Conservation (phyloP, 2,329 filamentous ascomycete genomes). For the Pseudogymnoascus destructans region DNA sequence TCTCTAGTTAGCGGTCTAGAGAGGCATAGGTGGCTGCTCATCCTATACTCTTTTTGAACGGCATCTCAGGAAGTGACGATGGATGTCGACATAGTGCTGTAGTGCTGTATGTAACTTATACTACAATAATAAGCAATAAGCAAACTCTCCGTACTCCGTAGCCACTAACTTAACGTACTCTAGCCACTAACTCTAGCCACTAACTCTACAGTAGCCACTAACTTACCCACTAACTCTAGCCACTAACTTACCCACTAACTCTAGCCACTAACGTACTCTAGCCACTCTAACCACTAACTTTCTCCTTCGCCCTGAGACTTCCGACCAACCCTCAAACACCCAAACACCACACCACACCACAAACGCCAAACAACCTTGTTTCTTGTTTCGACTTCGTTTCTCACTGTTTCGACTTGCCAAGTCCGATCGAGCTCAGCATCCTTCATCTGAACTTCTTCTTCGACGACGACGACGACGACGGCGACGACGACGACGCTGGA, state of each 20-base stretch:
- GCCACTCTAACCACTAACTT: neutral
- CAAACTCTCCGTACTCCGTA: no score
- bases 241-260: no score
- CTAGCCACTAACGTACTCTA: neutral
- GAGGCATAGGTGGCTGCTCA: neutral
- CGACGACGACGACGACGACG: no score
- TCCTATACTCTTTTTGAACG: neutral
- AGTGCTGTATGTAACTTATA: no score
- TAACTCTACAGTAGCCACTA: no score
- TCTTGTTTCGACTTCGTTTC: conserved; percentile 1
- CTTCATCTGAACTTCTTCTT: no score
- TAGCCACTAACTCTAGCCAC: no score
- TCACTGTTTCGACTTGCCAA: neutral
- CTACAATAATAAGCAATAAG: no score
- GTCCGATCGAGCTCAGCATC: no score
- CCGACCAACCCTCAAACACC: neutral
- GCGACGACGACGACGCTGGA: no score
- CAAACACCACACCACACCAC: neutral
- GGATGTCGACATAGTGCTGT: neutral
- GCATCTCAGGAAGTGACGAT: neutral
- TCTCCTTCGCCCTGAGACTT: neutral
- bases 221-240: no score
- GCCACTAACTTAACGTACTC: no score
- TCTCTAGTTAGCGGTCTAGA: neutral
- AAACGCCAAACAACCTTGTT: neutral